A percentile compares a stretch with the other conserved stretches of the same genome.
These are phyloP conservation scores for Kodamaea hsintzibuensis DNA, from an alignment of 805 yeast species.

Conservation along the genomic window DNA sequence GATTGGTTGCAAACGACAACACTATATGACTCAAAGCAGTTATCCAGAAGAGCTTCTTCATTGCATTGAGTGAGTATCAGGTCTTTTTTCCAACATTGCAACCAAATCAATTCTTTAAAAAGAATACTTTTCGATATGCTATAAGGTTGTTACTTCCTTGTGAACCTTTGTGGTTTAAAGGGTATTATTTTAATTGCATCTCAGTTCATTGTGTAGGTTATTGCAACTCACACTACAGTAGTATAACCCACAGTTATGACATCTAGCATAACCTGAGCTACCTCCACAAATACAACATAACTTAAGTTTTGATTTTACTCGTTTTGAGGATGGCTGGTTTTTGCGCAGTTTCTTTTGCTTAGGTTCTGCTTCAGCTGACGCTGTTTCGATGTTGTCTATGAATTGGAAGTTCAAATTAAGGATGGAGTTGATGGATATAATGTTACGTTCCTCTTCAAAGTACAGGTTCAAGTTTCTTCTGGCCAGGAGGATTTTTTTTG, in stretches of 20 bases:
- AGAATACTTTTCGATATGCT: not conserved
- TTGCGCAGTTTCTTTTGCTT: slow-evolving; percentile 19
- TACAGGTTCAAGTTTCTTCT: slow-evolving; percentile 44
- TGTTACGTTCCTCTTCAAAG: slow-evolving; percentile 47
- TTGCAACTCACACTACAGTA: slow-evolving; percentile 43
- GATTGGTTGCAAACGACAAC: not conserved
- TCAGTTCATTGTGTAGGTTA: slow-evolving; percentile 41
- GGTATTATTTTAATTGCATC: slow-evolving; percentile 36
- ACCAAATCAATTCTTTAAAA: not conserved
- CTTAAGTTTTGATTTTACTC: slow-evolving; percentile 34
- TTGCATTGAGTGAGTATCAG: not conserved
- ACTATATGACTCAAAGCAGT: no score
- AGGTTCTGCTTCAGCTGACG: slow-evolving; percentile 13
- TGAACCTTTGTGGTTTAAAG: not conserved
- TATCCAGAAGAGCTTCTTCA: not conserved
- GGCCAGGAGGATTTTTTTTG: slow-evolving; percentile 44
- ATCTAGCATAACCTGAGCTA: slow-evolving; percentile 38
- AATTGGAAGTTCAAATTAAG: slow-evolving; percentile 41
- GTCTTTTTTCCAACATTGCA: not conserved
- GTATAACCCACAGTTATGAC: slow-evolving; percentile 40
- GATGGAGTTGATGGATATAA: slow-evolving; percentile 44
- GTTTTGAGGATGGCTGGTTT: slow-evolving; percentile 14
- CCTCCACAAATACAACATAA: slow-evolving; percentile 45
- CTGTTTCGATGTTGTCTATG: slow-evolving; percentile 33
- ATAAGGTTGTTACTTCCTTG: not conserved